phyloP scores from a whole-genome alignment of 768 basidiomycete species.

The Russula earlei region DNA sequence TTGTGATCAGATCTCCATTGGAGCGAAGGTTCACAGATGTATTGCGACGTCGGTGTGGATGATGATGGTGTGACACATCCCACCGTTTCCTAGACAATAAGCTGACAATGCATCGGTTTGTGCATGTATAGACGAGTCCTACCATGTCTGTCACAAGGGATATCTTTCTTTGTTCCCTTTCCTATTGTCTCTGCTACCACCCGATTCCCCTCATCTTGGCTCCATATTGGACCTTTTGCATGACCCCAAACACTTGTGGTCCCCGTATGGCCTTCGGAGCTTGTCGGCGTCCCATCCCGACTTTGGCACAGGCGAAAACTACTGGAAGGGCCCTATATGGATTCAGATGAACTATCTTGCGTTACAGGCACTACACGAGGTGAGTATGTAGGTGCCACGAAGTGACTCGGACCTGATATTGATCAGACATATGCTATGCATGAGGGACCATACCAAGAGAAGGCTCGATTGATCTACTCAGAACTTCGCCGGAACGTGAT shows the following conservation, averaged over 20 bases:
- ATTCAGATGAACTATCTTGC: slow-evolving; percentile 95
- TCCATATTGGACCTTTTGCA: slow-evolving; percentile 71
- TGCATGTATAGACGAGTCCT: slow-evolving; percentile 65
- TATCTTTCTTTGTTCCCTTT: slow-evolving; percentile 95
- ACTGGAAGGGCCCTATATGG: slow-evolving; percentile 97
- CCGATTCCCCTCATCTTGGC: slow-evolving; percentile 70
- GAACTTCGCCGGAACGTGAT: slow-evolving; percentile 77
- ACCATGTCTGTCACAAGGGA: slow-evolving; percentile 83
- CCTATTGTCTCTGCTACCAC: slow-evolving; percentile 68
- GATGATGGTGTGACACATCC: slow-evolving; percentile 53
- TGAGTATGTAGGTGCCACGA: slow-evolving; percentile 24
- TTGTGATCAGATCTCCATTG: slow-evolving; percentile 71
- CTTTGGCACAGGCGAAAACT: slow-evolving; percentile 89
- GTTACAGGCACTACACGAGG: slow-evolving; percentile 69
- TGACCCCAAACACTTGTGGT: slow-evolving; percentile 86
- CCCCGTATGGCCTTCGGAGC: slow-evolving; percentile 80
- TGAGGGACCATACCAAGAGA: slow-evolving; percentile 71
- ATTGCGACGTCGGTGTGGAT: slow-evolving; percentile 82
- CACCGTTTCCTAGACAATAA: slow-evolving; percentile 2
- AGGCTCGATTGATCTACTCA: slow-evolving; percentile 68
- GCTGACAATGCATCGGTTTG: not conserved
- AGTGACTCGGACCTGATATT: not conserved
- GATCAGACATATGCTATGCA: slow-evolving; percentile 64
- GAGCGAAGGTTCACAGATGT: slow-evolving; percentile 84
- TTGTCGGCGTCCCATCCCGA: slow-evolving; percentile 81